A percentile compares a stretch with the other conserved stretches of the same genome.
Evolutionary conservation across 73 alveolate genomes (phyloP).

Genomic region (Blepharisma japonicum): DNA sequence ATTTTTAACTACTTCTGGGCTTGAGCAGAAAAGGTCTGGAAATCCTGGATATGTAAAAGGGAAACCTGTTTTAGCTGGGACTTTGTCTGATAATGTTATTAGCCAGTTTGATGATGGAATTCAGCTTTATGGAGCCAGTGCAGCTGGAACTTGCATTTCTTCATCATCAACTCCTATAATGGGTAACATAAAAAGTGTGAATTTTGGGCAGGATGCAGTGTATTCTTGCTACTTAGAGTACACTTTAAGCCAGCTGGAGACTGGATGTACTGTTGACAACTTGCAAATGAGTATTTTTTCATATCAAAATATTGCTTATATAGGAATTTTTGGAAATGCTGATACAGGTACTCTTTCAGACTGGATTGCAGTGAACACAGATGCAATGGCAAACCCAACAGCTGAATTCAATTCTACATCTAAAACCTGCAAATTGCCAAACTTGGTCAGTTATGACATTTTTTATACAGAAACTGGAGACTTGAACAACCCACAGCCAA

Average conservation of each 20-base stretch:
- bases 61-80: background rate
- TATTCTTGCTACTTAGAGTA: background rate
- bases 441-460: background rate
- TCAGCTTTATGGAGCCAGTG: background rate
- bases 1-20: background rate
- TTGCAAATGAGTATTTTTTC: too few relatives aligned
- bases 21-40: background rate
- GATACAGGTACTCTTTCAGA: too few relatives aligned
- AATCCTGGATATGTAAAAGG: conserved; percentile 22
- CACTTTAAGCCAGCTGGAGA: background rate
- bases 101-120: too few relatives aligned
- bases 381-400: background rate
- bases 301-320: too few relatives aligned
- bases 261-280: background rate
- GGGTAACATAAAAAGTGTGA: background rate
- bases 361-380: background rate
- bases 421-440: background rate
- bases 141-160: background rate
- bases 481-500: background rate
- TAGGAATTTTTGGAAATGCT: too few relatives aligned
- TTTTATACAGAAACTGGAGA: background rate
- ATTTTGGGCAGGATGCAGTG: background rate
- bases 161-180: background rate
- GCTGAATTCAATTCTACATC: background rate
- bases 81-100: background rate